These are phyloP conservation scores for Leccinum obscurum DNA, from an alignment of 768 basidiomycete species.

Conservation along the genomic window DNA sequence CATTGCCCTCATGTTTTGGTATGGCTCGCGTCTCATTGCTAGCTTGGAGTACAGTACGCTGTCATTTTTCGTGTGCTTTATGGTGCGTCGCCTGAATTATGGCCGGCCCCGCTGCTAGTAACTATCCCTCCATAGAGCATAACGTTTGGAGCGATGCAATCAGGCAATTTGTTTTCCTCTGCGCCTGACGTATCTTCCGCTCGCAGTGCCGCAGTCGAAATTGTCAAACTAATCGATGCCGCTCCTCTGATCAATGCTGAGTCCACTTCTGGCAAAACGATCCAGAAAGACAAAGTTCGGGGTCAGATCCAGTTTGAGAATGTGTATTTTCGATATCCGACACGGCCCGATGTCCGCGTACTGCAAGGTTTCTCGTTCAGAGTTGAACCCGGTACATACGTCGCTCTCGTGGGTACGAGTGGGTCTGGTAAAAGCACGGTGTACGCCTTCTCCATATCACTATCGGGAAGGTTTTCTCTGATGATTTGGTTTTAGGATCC, in stretches of 20 bases:
- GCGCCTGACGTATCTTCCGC: slow-evolving; percentile 91
- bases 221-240: slow-evolving; percentile 75
- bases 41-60: slow-evolving; percentile 50
- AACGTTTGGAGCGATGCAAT: slow-evolving; percentile 84
- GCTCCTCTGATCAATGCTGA: slow-evolving; percentile 79
- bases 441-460: slow-evolving; percentile 39
- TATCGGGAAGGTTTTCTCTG: not conserved
- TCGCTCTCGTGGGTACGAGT: slow-evolving; percentile 80
- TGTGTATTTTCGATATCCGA: slow-evolving; percentile 91
- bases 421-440: slow-evolving; percentile 83
- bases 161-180: slow-evolving; percentile 79
- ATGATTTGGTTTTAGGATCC: slow-evolving; percentile 51
- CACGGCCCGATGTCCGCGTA: slow-evolving; percentile 79
- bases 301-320: slow-evolving; percentile 78
- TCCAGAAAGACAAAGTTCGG: slow-evolving; percentile 44
- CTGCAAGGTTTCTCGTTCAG: slow-evolving; percentile 72
- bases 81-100: slow-evolving; percentile 47
- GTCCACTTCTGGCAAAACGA: slow-evolving; percentile 57
- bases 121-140: slow-evolving; percentile 47
- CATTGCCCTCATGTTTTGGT: slow-evolving; percentile 85
- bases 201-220: slow-evolving; percentile 69
- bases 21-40: slow-evolving; percentile 63
- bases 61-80: slow-evolving; percentile 81
- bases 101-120: not conserved
- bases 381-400: slow-evolving; percentile 77